Base-by-base conservation (phyloP, 2,329 filamentous ascomycete genomes). In the Xylariaceae sp. region DNA sequence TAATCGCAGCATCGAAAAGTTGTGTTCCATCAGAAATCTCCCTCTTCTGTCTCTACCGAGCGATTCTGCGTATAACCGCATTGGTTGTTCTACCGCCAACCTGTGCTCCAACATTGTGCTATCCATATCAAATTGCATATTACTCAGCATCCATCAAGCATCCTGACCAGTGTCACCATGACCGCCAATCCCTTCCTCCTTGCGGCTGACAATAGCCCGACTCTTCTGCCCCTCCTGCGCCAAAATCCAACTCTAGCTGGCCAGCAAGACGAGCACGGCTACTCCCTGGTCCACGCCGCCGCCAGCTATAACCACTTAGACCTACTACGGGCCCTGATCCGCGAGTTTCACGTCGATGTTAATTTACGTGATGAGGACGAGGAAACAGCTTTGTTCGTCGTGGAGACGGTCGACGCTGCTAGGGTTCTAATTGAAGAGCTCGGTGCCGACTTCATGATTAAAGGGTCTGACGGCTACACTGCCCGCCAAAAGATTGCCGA, bases 351-450 rank as follows among this genome's bases (percentile, higher is more conserved):
- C 12, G 92, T 92, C 21, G 77, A 92, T 56, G 81, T 91, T 45
- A 86, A 96, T 68, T 76, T 96, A 49, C 82, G 81, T 61, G 94
- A 99, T 68, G 89, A 96, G 70, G 94, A 99, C 69, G 83, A 85
- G 53, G 94, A 99, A 73, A 96, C 92, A 1, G 88, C 92, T n/a
- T 77, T 99, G 4, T 99, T 96, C 67, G 89, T 91, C n/a, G 84
- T 86, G 26, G 94, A 99, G 72, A 89, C 84, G 0, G 76, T 87
- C 46, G 85, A 88, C 3, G 86, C 90, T 41, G 92, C 92, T 18
- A 83, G 82, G 63, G 81, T 86, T 49, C 76, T 99, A 7, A 81
- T 97, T 2, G 89, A 95, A 65, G 90, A 96, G 70, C 76, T 97
- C 2, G 83, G 85, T 5, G 82, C 88, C 30, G 84, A 95, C 63